phyloP scores from a whole-genome alignment of 495 filamentous ascomycete genomes.

The Penicillium diatomitis region DNA sequence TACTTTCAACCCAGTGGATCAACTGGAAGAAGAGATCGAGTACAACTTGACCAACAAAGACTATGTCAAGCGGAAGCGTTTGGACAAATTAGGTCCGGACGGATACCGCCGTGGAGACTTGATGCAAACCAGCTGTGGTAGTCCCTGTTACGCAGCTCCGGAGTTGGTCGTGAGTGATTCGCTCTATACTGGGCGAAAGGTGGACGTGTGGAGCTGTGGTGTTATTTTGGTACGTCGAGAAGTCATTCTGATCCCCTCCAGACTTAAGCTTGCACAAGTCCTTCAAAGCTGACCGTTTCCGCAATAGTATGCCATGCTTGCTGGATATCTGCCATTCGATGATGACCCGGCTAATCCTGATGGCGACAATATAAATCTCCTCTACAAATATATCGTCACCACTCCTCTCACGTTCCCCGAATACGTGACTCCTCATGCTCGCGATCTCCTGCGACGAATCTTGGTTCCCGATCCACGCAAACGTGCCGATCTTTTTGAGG shows the following conservation, averaged over 20 bases:
- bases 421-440: constrained; percentile 95
- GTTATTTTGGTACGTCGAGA: constrained; percentile 79
- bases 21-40: constrained; percentile 84
- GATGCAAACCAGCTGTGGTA: constrained; percentile 51
- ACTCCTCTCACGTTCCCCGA: constrained; percentile 96
- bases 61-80: constrained; percentile 65
- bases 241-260: no score
- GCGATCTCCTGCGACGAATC: constrained; percentile 85
- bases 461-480: constrained; percentile 94
- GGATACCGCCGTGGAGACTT: constrained; percentile 62
- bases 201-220: constrained; percentile 98
- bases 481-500: constrained; percentile 93
- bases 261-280: no score
- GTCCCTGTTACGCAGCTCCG: constrained; percentile 85
- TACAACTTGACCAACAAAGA: constrained; percentile 76
- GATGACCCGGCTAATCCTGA: constrained; percentile 98
- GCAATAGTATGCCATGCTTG: constrained; percentile 90
- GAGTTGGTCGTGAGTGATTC: constrained; percentile 97
- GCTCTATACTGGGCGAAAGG: constrained; percentile 92
- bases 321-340: constrained; percentile 97
- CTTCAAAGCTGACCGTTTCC: no score
- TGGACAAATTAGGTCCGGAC: constrained; percentile 79
- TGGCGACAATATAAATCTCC: constrained; percentile 96
- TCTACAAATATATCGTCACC: constrained; percentile 99
- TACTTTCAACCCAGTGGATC: constrained; percentile 84